A percentile compares a stretch with the other conserved stretches of the same genome.
These are phyloP conservation scores for Stenogyne calaminthoides DNA, from an alignment of 305 asterid genomes.

Conservation along the genomic window DNA sequence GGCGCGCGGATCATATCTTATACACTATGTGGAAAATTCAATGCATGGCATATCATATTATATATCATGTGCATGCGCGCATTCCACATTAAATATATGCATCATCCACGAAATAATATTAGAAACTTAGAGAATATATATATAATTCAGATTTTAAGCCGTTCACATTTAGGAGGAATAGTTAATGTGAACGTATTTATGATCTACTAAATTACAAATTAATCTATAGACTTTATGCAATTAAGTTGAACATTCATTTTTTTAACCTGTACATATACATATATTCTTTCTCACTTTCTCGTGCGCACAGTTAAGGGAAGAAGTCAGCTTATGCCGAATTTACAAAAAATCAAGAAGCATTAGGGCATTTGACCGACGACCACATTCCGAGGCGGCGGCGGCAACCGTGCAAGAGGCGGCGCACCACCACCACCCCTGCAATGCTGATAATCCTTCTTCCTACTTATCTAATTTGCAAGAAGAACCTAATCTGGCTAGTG, in stretches of 20 bases:
- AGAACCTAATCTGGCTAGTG: background rate
- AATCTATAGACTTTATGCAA: background rate
- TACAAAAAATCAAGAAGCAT: constrained; percentile 31
- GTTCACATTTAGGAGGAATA: background rate
- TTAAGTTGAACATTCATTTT: background rate
- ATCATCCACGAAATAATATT: too few species aligned
- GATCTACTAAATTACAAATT: too few species aligned
- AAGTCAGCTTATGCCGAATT: constrained; percentile 36
- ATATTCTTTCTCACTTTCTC: background rate
- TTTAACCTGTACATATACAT: background rate
- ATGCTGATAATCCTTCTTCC: background rate
- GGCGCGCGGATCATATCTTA: too few species aligned
- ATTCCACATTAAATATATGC: too few species aligned
- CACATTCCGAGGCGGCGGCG: constrained; percentile 12
- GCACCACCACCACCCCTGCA: background rate
- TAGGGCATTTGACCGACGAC: constrained; percentile 36
- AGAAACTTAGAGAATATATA: too few species aligned
- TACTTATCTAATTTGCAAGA: background rate
- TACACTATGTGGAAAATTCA: background rate
- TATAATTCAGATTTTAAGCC: background rate
- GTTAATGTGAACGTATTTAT: background rate
- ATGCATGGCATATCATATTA: too few species aligned
- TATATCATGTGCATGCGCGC: too few species aligned
- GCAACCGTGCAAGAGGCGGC: background rate
- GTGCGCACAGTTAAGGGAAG: constrained; percentile 28